Base-by-base conservation (phyloP, 176 grass and related monocot species). In the Oryza coarctata region DNA sequence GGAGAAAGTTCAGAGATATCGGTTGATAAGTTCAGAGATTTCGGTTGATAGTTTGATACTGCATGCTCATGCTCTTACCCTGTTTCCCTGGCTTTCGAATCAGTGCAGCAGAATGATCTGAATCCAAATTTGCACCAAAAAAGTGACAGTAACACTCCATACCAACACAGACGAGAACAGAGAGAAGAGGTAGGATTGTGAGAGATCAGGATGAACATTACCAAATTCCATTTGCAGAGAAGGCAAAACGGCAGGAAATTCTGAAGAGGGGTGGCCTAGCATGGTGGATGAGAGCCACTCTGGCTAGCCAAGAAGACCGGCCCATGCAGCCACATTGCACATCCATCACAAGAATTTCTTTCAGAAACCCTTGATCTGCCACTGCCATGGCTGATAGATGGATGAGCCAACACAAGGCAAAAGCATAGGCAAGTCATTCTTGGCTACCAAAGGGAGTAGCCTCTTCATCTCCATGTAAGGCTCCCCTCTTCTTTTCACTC, bases 341-440 rank as follows among this genome's bases (percentile, higher is more conserved):
- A 78, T 73, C 74, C 68, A 74, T 69, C 58, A 6, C 55, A 69
- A 32, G 71, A 31, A 74, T 60, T 84, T 58, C 45, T 26, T 26
- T 18, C 32, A 30, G 7, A 36, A 61, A 70, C 38, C 28, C 14
- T 20, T 11, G 11, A n/a, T 66, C 61, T 62, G 5, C 20, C 38
- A 11, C 18, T n/a, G 7, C 47, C 75, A 71, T 63, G 66, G 68
- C 58, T 33, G 15, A 14, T 25, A 9, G 28, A 33, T 88, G 55
- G 80, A 74, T 82, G 39, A 65, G 69, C 66, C 63, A 55, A 79
- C 13, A 57, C 26, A 65, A 7, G 80, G 55, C 82, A 76, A 11
- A 41, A 41, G 80, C 84, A 84, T 83, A 90, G 88, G 88, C 88
- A 90, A 90, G 84, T 83, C 88, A 90, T 90, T 90, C 88, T 87